Percentiles rank a stretch among this genome's conserved stretches.
These are phyloP conservation scores for Claviceps lovelessii DNA, from an alignment of 2,329 filamentous ascomycete genomes.

Conservation along the genomic window DNA sequence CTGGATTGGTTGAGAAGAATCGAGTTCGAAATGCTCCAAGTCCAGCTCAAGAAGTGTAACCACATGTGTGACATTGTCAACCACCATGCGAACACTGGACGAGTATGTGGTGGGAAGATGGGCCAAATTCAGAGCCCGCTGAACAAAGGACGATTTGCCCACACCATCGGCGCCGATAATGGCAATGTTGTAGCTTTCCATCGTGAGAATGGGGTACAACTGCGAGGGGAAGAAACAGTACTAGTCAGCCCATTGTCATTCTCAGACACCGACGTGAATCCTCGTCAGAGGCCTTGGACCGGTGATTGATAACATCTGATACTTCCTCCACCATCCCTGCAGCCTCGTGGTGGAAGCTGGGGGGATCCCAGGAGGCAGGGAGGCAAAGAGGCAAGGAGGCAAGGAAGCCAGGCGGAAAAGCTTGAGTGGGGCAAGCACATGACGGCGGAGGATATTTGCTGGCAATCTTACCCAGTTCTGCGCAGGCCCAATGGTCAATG, in stretches of 20 bases:
- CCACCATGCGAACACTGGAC: conserved; percentile 40
- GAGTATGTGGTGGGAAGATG: conserved; percentile 38
- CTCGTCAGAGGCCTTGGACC: neutral
- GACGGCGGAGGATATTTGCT: neutral
- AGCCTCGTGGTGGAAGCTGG: conserved; percentile 1
- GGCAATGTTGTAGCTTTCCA: conserved; percentile 51
- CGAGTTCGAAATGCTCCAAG: conserved; percentile 49
- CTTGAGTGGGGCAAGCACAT: conserved; percentile 1
- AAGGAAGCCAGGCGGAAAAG: neutral
- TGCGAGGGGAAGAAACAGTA: conserved; percentile 7
- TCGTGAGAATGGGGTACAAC: conserved; percentile 22
- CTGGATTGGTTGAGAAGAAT: conserved; percentile 41
- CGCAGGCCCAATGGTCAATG: conserved; percentile 27
- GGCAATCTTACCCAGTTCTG: conserved; percentile 21
- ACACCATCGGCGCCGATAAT: conserved; percentile 52
- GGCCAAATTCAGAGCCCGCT: conserved; percentile 43
- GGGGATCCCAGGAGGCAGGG: neutral
- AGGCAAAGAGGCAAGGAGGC: neutral
- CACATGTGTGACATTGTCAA: conserved; percentile 43
- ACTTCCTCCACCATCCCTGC: neutral
- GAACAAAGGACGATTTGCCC: conserved; percentile 55
- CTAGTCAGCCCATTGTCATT: conserved; percentile 4
- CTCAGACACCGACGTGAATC: neutral
- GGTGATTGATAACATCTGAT: neutral
- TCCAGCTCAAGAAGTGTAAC: conserved; percentile 53